Percentiles rank a stretch among this genome's conserved stretches.
These are phyloP conservation scores for Elsinoe australis DNA, from an alignment of 2,329 filamentous ascomycete species.

Conservation along the genomic window DNA sequence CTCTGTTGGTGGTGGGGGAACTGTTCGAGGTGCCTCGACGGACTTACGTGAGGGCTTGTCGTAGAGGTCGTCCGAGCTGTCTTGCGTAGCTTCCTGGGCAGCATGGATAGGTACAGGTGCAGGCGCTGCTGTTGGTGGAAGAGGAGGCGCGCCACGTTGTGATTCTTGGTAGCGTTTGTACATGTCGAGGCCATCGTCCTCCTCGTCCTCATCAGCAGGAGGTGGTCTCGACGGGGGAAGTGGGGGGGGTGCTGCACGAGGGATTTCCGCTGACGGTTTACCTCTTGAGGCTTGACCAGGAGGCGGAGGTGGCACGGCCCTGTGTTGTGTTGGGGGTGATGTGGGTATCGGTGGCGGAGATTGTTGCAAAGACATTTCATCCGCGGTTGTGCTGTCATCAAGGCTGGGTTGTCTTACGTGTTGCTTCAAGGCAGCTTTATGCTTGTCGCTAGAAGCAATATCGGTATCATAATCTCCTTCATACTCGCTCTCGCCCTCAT, in stretches of 20 bases:
- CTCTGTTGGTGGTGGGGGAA: slow-evolving; percentile 26
- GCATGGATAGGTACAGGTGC: slow-evolving; percentile 27
- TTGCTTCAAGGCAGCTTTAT: slow-evolving; percentile 79
- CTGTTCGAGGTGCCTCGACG: slow-evolving; percentile 27
- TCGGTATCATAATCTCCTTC: slow-evolving; percentile 98
- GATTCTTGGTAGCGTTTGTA: slow-evolving; percentile 17
- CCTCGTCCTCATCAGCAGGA: slow-evolving; percentile 24
- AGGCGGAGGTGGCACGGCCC: slow-evolving; percentile 48
- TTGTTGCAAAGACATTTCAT: slow-evolving; percentile 44
- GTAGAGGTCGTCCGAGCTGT: slow-evolving; percentile 42
- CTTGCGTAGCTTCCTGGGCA: slow-evolving; percentile 30
- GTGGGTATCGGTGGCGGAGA: slow-evolving; percentile 29
- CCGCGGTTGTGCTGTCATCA: slow-evolving; percentile 54
- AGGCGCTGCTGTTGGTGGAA: slow-evolving; percentile 31
- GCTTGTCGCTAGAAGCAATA: slow-evolving; percentile 84
- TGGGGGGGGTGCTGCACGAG: slow-evolving; percentile 62
- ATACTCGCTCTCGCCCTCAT: slow-evolving; percentile 83
- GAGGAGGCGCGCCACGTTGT: slow-evolving; percentile 21
- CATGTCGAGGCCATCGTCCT: slow-evolving; percentile 15
- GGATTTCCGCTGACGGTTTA: slow-evolving; percentile 61
- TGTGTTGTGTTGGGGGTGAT: slow-evolving; percentile 33
- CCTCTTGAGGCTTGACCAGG: slow-evolving; percentile 44
- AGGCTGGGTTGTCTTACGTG: slow-evolving; percentile 70
- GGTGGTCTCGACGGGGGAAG: slow-evolving; percentile 47
- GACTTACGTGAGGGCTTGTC: slow-evolving; percentile 34